Evolutionary conservation across 2,329 filamentous ascomycete species (phyloP).

Genomic region (Colletotrichum sidae): DNA sequence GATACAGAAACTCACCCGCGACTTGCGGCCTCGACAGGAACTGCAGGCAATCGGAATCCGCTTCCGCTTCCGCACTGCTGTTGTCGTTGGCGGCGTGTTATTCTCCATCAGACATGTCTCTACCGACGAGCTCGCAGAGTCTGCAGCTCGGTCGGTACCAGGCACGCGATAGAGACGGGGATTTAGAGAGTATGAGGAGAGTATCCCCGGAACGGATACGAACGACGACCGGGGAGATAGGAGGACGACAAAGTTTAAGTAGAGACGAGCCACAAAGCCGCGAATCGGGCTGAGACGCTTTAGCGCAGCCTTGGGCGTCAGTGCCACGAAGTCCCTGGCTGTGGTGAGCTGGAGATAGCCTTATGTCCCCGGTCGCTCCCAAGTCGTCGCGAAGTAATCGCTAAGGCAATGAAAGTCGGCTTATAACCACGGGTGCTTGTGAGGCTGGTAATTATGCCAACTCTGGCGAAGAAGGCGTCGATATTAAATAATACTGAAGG

Average conservation of each 20-base stretch:
- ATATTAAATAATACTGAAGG: too few species aligned
- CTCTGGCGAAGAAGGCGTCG: too few species aligned
- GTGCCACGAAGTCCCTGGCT: background rate
- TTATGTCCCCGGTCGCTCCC: background rate
- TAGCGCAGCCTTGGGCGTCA: slow-evolving; percentile 1
- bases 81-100: slow-evolving; percentile 9
- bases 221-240: slow-evolving; percentile 28
- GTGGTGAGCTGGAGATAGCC: background rate
- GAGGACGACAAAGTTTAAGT: slow-evolving; percentile 1
- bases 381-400: background rate
- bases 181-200: slow-evolving; percentile 27
- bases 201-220: slow-evolving; percentile 9
- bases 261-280: background rate
- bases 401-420: background rate
- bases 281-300: slow-evolving; percentile 1
- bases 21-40: slow-evolving; percentile 41
- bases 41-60: slow-evolving; percentile 41
- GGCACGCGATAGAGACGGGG: slow-evolving; percentile 19
- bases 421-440: too few species aligned
- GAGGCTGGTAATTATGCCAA: too few species aligned
- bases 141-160: background rate
- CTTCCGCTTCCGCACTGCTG: slow-evolving; percentile 35
- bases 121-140: background rate
- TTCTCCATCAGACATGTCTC: slow-evolving; percentile 26
- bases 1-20: slow-evolving; percentile 33